Conservation (phyloP, 2,329 filamentous ascomycete genomes). For the Purpureocillium lavendulum region DNA sequence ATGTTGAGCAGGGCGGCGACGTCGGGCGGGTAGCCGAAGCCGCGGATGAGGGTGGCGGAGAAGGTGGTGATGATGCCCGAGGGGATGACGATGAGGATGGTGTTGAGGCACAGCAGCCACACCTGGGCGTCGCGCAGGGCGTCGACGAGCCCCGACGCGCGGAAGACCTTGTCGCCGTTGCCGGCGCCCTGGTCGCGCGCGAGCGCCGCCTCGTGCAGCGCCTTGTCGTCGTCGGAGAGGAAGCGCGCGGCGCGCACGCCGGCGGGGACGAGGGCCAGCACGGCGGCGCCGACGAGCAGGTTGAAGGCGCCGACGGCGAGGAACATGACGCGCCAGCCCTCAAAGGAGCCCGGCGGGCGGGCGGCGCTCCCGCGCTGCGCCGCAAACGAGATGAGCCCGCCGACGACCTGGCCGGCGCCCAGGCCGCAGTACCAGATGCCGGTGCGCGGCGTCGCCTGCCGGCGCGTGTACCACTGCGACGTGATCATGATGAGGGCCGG, state of each 20-base stretch:
- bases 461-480: slow-evolving; percentile 27
- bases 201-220: slow-evolving; percentile 51
- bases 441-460: slow-evolving; percentile 35
- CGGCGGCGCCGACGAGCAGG: slow-evolving; percentile 32
- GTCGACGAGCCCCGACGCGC: slow-evolving; percentile 29
- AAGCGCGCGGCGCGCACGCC: slow-evolving; percentile 10
- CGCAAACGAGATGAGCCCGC: slow-evolving; percentile 39
- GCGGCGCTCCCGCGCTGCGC: slow-evolving; percentile 35
- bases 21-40: slow-evolving; percentile 23
- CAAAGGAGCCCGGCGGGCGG: slow-evolving; percentile 11
- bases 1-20: slow-evolving; percentile 39
- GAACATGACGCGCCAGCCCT: slow-evolving; percentile 45
- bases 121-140: slow-evolving; percentile 30
- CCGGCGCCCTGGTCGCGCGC: slow-evolving; percentile 30
- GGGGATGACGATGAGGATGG: slow-evolving; percentile 15
- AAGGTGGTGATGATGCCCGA: slow-evolving; percentile 23
- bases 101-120: slow-evolving; percentile 26
- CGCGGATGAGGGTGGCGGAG: slow-evolving; percentile 21
- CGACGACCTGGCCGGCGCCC: slow-evolving; percentile 25
- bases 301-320: slow-evolving; percentile 39
- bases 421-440: slow-evolving; percentile 24
- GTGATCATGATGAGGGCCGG: slow-evolving; percentile 44
- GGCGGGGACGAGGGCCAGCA: slow-evolving; percentile 36
- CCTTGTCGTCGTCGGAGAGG: slow-evolving; percentile 12
- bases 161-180: slow-evolving; percentile 32